Base-by-base conservation (phyloP, 768 basidiomycete genomes). In the Suillus weaverae region DNA sequence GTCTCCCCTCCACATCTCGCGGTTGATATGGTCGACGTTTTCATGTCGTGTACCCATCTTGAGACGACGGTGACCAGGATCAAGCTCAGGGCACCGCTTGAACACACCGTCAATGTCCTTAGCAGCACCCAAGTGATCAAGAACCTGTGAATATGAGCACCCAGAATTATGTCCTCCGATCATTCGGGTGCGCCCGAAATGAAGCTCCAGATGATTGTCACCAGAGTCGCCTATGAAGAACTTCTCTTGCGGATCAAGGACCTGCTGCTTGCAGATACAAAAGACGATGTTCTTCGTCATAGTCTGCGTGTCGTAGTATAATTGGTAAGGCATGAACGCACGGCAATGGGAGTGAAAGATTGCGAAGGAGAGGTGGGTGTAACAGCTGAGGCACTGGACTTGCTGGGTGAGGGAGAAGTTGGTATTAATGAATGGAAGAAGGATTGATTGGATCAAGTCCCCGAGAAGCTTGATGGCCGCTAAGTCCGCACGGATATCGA, bases 261-360 rank as follows among this genome's bases (percentile, higher is more conserved):
- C 2, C 60, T 69, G 62, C 73, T 62, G 38, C 70, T 66, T 67
- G 0, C 32, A 41, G 6, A 54, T 54, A 38, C 64, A 67, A 44
- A 67, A 67, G 0, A 64, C 8, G 30, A 73, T 69, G 41, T 71
- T 76, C 36, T 72, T 70, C 10, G 74, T 65, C 70, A 75, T 77
- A 6, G 71, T 67, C 44, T 77, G 74, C 0, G 69, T 39, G 57
- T 79, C 74, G 13, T 68, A 65, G 43, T 44, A 44, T 0, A 44
- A 20, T 33, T 77, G 76, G 4, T 71, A 66, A 0, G 71, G 69
- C 67, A 79, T 70, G 61, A 75, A 78, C 9, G n/a, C 39, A n/a
- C 46, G 55, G 2, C 68, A 67, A 38, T 73, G 66, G 5, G 61
- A 10, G 35, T 63, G 64, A 35, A 44, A 44, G 0, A 44, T n/a